A percentile compares a stretch with the other conserved stretches of the same genome.
Conservation (phyloP, 2,329 filamentous ascomycete genomes). For the Calonectria crousiana region DNA sequence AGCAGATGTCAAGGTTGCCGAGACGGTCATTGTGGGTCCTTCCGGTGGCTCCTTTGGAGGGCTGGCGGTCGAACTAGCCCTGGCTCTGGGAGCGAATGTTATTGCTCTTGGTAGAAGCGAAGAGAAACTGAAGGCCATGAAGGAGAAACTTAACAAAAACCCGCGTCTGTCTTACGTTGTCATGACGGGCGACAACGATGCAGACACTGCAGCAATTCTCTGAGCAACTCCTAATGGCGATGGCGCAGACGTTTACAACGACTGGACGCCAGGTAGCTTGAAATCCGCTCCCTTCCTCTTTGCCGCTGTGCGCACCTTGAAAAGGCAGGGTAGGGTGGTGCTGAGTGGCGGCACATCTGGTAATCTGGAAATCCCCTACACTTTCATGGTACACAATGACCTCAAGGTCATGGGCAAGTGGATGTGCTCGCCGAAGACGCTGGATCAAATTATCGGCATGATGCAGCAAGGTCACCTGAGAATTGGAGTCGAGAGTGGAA, state of each 20-base stretch:
- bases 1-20: constrained; percentile 20
- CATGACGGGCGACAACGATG: constrained; percentile 19
- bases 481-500: constrained; percentile 11
- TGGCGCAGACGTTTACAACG: constrained; percentile 14
- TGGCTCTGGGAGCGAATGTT: not conserved
- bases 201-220: constrained; percentile 4
- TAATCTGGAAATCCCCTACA: constrained; percentile 14
- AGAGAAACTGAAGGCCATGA: constrained; percentile 1
- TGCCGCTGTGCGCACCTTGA: constrained; percentile 8
- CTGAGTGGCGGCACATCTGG: constrained; percentile 3
- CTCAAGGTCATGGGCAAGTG: constrained; percentile 24
- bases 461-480: constrained; percentile 12
- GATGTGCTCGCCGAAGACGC: constrained; percentile 7
- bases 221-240: constrained; percentile 13
- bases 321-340: constrained; percentile 15
- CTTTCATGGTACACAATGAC: constrained; percentile 11
- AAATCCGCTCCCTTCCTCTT: constrained; percentile 4
- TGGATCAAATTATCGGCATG: constrained; percentile 15
- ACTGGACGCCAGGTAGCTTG: constrained; percentile 7
- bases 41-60: constrained; percentile 22
- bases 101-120: constrained; percentile 13
- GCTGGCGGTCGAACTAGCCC: constrained; percentile 1
- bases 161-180: constrained; percentile 11
- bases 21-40: constrained; percentile 23
- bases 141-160: constrained; percentile 9